phyloP scores from a whole-genome alignment of 2,329 filamentous ascomycete species.

The Aureobasidium sp. region DNA sequence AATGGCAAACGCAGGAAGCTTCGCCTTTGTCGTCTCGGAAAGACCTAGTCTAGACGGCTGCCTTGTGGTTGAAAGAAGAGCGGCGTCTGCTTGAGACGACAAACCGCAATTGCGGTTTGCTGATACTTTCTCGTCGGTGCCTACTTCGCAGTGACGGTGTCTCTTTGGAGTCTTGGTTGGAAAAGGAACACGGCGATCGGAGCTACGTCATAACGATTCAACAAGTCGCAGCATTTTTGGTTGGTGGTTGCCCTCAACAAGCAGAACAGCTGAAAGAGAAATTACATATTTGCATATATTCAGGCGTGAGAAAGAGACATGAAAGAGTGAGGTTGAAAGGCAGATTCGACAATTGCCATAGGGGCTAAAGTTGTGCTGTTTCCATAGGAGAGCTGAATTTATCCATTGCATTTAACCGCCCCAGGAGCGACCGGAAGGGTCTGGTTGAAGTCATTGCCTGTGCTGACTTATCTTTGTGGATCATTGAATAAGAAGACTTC shows the following conservation, averaged over 20 bases:
- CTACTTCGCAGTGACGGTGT: slow-evolving; percentile 4
- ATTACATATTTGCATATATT: background rate
- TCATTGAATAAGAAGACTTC: background rate
- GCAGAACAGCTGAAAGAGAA: background rate
- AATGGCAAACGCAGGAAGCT: background rate
- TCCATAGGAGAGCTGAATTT: background rate
- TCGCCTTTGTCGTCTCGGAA: background rate
- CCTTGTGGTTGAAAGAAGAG: background rate
- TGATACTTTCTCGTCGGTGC: background rate
- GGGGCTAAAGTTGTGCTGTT: slow-evolving; percentile 3
- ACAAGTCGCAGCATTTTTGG: background rate
- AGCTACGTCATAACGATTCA: background rate
- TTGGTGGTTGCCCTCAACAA: background rate
- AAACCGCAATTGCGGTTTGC: background rate
- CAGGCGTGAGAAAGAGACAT: background rate
- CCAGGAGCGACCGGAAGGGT: background rate
- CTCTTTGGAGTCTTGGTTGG: background rate
- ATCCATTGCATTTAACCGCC: slow-evolving; percentile 9
- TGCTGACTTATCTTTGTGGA: slow-evolving; percentile 11
- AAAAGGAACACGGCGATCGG: background rate
- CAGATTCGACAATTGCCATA: slow-evolving; percentile 3
- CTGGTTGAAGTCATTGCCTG: background rate
- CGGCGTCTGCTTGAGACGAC: background rate
- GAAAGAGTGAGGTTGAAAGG: background rate
- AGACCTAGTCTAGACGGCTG: background rate